These are phyloP conservation scores for Fusarium anguioides DNA, from an alignment of 2,329 filamentous ascomycete genomes.

Conservation along the genomic window DNA sequence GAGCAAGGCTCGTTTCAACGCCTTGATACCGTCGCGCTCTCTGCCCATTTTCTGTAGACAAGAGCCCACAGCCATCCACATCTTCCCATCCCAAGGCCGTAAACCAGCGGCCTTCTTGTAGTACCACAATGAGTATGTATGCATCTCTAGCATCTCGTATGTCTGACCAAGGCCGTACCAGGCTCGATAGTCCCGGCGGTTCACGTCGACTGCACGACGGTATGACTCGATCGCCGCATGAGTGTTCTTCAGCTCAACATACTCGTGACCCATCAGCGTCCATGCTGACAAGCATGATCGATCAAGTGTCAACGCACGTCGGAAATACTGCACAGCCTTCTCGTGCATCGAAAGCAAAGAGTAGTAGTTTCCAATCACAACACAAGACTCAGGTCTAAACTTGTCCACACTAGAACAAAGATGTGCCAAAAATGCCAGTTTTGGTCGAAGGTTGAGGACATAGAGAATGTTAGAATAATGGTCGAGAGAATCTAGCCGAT, in stretches of 20 bases:
- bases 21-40: slow-evolving; percentile 90
- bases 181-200: slow-evolving; percentile 94
- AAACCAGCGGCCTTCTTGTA: slow-evolving; percentile 95
- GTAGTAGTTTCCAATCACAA: slow-evolving; percentile 97
- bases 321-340: slow-evolving; percentile 98
- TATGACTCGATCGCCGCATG: slow-evolving; percentile 98
- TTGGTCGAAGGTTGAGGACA: slow-evolving; percentile 87
- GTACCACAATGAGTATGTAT: slow-evolving; percentile 96
- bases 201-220: slow-evolving; percentile 92
- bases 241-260: slow-evolving; percentile 98
- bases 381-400: slow-evolving; percentile 96
- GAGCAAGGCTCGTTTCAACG: slow-evolving; percentile 89
- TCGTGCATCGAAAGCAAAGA: slow-evolving; percentile 94
- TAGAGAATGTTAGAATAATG: slow-evolving; percentile 98
- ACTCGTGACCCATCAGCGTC: slow-evolving; percentile 99
- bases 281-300: slow-evolving; percentile 92
- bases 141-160: slow-evolving; percentile 98
- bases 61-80: slow-evolving; percentile 97
- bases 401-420: slow-evolving; percentile 92
- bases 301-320: slow-evolving; percentile 89
- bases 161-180: slow-evolving; percentile 98
- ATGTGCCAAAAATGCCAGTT: slow-evolving; percentile 91
- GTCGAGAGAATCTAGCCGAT: slow-evolving; percentile 88
- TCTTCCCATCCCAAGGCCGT: slow-evolving; percentile 95
- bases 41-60: slow-evolving; percentile 92